These are phyloP conservation scores for Tylopilus rubrobrunneus DNA, from an alignment of 768 basidiomycete species.

Conservation along the genomic window DNA sequence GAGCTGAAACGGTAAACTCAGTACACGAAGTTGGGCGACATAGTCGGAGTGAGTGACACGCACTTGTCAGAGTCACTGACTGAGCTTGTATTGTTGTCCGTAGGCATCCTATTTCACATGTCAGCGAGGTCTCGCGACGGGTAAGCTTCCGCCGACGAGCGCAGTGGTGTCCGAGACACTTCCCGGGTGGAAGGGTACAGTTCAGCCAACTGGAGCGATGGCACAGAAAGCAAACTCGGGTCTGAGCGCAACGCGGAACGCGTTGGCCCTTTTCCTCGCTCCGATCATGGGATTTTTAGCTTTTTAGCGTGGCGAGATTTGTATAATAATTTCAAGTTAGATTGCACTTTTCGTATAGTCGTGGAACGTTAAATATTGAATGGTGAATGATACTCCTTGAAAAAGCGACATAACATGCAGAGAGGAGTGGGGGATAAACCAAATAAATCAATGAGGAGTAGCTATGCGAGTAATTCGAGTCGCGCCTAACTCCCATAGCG, in stretches of 20 bases:
- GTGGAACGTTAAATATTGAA: slow-evolving; percentile 1
- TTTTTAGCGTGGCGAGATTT: slow-evolving; percentile 10
- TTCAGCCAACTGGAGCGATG: slow-evolving; percentile 9
- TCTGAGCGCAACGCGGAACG: slow-evolving; percentile 17
- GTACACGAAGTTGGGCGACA: slow-evolving; percentile 51
- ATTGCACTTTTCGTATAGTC: background rate
- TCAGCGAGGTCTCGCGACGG: slow-evolving; percentile 60
- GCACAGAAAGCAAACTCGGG: slow-evolving; percentile 24
- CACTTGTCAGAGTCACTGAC: background rate
- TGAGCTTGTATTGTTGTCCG: slow-evolving; percentile 3
- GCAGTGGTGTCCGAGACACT: slow-evolving; percentile 64
- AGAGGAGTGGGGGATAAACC: slow-evolving; percentile 11
- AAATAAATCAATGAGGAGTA: slow-evolving; percentile 10
- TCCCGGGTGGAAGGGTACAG: slow-evolving; percentile 19
- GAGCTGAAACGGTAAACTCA: slow-evolving; percentile 21
- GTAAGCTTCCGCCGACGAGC: slow-evolving; percentile 53
- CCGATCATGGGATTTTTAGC: slow-evolving; percentile 28
- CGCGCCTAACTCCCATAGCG: slow-evolving; percentile 30
- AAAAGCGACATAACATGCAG: slow-evolving; percentile 10
- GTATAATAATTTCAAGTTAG: background rate
- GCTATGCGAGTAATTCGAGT: slow-evolving; percentile 10
- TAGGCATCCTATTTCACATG: slow-evolving; percentile 73
- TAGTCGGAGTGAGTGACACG: slow-evolving; percentile 52
- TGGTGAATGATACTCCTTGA: slow-evolving; percentile 17
- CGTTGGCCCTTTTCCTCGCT: slow-evolving; percentile 21